Base-by-base conservation (phyloP, 192 early-diverging fungal species). In the Linnemannia hyalina region DNA sequence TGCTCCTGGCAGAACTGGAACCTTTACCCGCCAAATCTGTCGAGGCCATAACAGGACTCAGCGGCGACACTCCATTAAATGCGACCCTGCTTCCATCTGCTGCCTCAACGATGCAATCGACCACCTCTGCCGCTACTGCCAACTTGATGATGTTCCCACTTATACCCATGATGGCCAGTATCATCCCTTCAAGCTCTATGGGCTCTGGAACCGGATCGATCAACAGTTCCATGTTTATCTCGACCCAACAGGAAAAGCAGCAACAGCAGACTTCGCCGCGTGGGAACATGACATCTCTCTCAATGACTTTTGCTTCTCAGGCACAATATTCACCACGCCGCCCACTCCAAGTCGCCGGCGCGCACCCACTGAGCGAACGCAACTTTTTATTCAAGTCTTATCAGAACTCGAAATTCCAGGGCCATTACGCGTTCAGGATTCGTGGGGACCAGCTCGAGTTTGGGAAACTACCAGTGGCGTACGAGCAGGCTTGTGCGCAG, bases 331-430 rank as follows among this genome's bases (percentile, higher is more conserved):
- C 57, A 41, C 40, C 57, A n/a, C 23, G 7, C 26, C 23, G 42
- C 75, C n/a, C 75, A 40, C 16, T 41, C 60, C 4, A 65, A 7
- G 29, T 65, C 2, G 29, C 60, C 26, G 26, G 60, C 11, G 2
- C 60, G 23, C 26, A 79, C 54, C 57, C 68, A 29, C 73, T 83
- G 20, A 41, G n/a, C 13, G 63, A 79, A 10, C 55, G 71, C 2
- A 57, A 35, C 7, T 86, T 81, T 32, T 52, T 86, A 11, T 78
- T 86, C 80, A 86, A 81, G 57, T 73, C 84, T 2, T 86, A 86
- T 26, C 63, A 76, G 9, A 60, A 80, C 60, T 86, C 84, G 5
- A 86, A 71, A 47, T 86, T 80, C 41, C 78, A 86, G 36, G 78
- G 84, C 3, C 76, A 81, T 38, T 86, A 81, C 46, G 65, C 77